phyloP scores from a whole-genome alignment of 2,329 filamentous ascomycete species.

The Aspergillus oerlinghausenensis region DNA sequence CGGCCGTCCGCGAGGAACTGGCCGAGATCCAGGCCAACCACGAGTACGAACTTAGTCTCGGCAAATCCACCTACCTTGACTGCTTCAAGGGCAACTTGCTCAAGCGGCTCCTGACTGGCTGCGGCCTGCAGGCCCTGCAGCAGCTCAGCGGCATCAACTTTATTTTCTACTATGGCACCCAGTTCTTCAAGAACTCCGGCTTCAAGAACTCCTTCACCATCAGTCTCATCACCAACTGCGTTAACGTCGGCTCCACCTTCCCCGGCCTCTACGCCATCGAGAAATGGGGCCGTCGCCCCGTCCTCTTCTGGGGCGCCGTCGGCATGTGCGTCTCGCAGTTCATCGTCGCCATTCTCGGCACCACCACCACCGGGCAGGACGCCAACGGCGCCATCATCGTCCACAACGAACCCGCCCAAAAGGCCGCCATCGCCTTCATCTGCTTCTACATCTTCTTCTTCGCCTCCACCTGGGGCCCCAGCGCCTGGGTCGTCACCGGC shows the following conservation, averaged over 20 bases:
- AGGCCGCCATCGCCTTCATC: slow-evolving; percentile 43
- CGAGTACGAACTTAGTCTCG: slow-evolving; percentile 65
- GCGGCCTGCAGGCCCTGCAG: slow-evolving; percentile 36
- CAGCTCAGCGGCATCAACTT: slow-evolving; percentile 42
- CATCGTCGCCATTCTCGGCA: slow-evolving; percentile 48
- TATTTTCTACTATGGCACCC: slow-evolving; percentile 40
- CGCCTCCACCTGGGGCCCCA: slow-evolving; percentile 40
- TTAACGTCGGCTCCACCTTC: slow-evolving; percentile 47
- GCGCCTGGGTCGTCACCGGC: slow-evolving; percentile 44
- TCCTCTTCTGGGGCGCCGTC: slow-evolving; percentile 45
- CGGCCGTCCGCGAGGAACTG: slow-evolving; percentile 70
- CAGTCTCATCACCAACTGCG: slow-evolving; percentile 44
- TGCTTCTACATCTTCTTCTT: slow-evolving; percentile 48
- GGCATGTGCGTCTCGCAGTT: slow-evolving; percentile 45
- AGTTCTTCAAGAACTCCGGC: slow-evolving; percentile 38
- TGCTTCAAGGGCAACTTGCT: slow-evolving; percentile 32
- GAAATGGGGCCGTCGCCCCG: slow-evolving; percentile 45
- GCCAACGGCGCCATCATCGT: slow-evolving; percentile 12
- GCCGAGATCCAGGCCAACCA: slow-evolving; percentile 83
- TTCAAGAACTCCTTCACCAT: slow-evolving; percentile 43
- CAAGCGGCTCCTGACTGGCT: slow-evolving; percentile 38
- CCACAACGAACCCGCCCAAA: slow-evolving; percentile 30
- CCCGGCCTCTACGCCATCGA: slow-evolving; percentile 46
- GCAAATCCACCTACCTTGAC: slow-evolving; percentile 34
- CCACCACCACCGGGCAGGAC: slow-evolving; percentile 17